Conservation (phyloP, 2,329 filamentous ascomycete species). For the Paracoccidioides lutzii region DNA sequence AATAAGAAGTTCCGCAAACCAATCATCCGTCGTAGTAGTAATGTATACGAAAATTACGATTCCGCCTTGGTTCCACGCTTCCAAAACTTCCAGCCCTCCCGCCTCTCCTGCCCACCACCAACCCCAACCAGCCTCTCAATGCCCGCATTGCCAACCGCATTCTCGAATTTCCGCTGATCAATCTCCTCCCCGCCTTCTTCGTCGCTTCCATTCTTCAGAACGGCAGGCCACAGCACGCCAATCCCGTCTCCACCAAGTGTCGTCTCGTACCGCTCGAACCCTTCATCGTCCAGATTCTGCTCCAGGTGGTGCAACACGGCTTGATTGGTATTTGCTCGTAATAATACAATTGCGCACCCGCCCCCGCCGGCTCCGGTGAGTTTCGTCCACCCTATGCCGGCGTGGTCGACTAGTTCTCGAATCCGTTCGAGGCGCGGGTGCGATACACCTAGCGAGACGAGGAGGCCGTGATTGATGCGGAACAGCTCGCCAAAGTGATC, state of each 20-base stretch:
- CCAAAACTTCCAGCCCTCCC: slow-evolving; percentile 83
- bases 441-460: slow-evolving; percentile 85
- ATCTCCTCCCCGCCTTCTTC: slow-evolving; percentile 85
- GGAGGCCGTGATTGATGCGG: slow-evolving; percentile 81
- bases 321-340: slow-evolving; percentile 52
- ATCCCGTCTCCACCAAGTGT: slow-evolving; percentile 88
- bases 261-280: slow-evolving; percentile 75
- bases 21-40: background rate
- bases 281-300: slow-evolving; percentile 51
- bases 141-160: slow-evolving; percentile 68
- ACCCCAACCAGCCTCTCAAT: slow-evolving; percentile 83
- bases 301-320: slow-evolving; percentile 52
- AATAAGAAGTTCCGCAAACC: too few relatives aligned
- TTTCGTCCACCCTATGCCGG: slow-evolving; percentile 92
- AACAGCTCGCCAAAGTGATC: slow-evolving; percentile 73
- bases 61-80: slow-evolving; percentile 24
- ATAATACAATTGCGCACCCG: slow-evolving; percentile 84
- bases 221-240: slow-evolving; percentile 84
- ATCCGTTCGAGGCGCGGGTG: slow-evolving; percentile 88
- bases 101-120: slow-evolving; percentile 47
- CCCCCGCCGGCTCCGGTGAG: slow-evolving; percentile 91
- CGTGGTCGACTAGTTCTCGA: slow-evolving; percentile 77
- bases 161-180: slow-evolving; percentile 75
- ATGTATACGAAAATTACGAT: background rate
- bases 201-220: slow-evolving; percentile 71